phyloP scores from a whole-genome alignment of 495 filamentous ascomycete species.

The Talaromyces borbonicus region DNA sequence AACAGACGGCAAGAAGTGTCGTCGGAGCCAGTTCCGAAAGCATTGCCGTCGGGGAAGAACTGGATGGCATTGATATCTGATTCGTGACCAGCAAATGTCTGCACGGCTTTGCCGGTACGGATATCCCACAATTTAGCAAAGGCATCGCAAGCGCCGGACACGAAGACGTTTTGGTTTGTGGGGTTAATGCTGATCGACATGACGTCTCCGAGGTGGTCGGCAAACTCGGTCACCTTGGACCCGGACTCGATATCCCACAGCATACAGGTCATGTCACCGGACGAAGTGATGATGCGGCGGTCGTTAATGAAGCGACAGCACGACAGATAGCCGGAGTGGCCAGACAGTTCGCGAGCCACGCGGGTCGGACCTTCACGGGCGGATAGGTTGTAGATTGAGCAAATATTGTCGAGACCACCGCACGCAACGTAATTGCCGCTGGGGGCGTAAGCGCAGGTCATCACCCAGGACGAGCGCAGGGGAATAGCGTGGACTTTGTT shows the following conservation, averaged over 20 bases:
- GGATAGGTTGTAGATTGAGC: conserved; percentile 98
- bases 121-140: conserved; percentile 99
- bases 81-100: conserved; percentile 97
- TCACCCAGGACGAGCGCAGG: conserved; percentile 97
- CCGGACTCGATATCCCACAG: conserved; percentile 99
- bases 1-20: conserved; percentile 96
- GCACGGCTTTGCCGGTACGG: conserved; percentile 93
- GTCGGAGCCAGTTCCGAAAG: conserved; percentile 96
- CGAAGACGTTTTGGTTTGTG: conserved; percentile 92
- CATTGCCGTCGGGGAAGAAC: conserved; percentile 98
- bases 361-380: conserved; percentile 92
- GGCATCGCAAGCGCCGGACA: conserved; percentile 95
- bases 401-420: conserved; percentile 98
- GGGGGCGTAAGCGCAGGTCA: conserved; percentile 98
- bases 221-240: conserved; percentile 94
- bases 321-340: conserved; percentile 93
- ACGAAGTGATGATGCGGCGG: conserved; percentile 93
- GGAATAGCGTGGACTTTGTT: conserved; percentile 99
- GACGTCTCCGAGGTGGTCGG: conserved; percentile 95
- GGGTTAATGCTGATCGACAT: conserved; percentile 99
- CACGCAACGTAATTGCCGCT: conserved; percentile 98
- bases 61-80: conserved; percentile 99
- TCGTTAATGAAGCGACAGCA: conserved; percentile 99
- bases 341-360: conserved; percentile 91
- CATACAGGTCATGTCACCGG: conserved; percentile 99